These are phyloP conservation scores for Lachancea cidri DNA, from an alignment of 805 yeast genomes.

Conservation along the genomic window DNA sequence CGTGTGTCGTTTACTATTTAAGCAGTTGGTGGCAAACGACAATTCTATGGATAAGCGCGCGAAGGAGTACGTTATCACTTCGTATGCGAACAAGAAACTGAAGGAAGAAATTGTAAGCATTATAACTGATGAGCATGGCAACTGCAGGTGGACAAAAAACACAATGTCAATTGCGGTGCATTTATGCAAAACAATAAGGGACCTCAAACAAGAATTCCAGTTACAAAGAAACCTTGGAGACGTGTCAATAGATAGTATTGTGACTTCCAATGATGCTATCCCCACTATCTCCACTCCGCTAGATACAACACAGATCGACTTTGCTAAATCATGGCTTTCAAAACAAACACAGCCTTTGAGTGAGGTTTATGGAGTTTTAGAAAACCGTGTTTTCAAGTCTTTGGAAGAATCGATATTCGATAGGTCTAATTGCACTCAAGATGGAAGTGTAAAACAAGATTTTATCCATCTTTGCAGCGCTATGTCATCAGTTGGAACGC, in stretches of 20 bases:
- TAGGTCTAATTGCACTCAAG: conserved; percentile 25
- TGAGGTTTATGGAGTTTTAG: conserved; percentile 71
- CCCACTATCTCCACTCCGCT: conserved; percentile 11
- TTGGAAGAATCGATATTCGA: conserved; percentile 37
- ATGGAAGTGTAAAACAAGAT: conserved; percentile 33
- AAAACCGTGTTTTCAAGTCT: conserved; percentile 54
- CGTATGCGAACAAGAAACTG: conserved; percentile 41
- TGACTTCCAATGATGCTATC: conserved; percentile 30
- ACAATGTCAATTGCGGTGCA: conserved; percentile 65
- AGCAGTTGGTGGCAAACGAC: conserved; percentile 51
- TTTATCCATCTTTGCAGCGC: conserved; percentile 28
- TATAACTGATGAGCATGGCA: conserved; percentile 80
- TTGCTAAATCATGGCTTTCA: conserved; percentile 72
- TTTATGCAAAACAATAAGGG: conserved; percentile 29
- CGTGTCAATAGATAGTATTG: conserved; percentile 6
- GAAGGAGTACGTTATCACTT: conserved; percentile 32
- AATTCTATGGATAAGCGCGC: conserved; percentile 28
- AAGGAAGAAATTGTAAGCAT: conserved; percentile 73
- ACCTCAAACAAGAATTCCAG: conserved; percentile 23
- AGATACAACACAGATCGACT: conserved; percentile 35
- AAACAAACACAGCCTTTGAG: conserved; percentile 84
- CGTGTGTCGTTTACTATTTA: conserved; percentile 65
- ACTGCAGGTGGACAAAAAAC: conserved; percentile 86
- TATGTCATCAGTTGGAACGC: conserved; percentile 7
- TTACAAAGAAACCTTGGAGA: conserved; percentile 13